phyloP scores from a whole-genome alignment of 768 basidiomycete genomes.

The Piloderma croceum region DNA sequence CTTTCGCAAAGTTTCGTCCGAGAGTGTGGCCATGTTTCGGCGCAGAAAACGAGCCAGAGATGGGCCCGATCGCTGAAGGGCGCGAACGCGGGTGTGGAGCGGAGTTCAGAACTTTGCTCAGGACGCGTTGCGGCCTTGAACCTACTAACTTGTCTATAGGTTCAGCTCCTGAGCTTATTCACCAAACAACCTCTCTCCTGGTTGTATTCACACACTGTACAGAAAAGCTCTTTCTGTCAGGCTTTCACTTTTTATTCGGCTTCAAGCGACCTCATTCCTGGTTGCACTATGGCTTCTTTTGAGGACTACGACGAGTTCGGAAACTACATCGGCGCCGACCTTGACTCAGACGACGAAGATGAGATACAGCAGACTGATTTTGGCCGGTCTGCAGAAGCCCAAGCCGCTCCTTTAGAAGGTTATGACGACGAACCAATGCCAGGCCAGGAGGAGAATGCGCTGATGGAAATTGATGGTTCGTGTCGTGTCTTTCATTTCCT shows the following conservation, averaged over 20 bases:
- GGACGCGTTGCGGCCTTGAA: neutral
- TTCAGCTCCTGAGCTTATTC: no score
- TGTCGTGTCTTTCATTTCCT: no score
- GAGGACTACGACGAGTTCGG: conserved; percentile 92
- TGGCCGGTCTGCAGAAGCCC: conserved; percentile 30
- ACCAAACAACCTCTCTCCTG: neutral
- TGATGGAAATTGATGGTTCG: conserved; percentile 85
- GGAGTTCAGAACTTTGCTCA: conserved; percentile 29
- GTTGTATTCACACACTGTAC: neutral
- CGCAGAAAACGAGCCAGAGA: conserved; percentile 11
- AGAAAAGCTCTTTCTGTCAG: neutral
- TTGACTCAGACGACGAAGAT: conserved; percentile 83
- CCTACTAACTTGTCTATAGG: neutral
- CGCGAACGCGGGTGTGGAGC: conserved; percentile 7
- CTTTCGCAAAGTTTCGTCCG: conserved; percentile 81
- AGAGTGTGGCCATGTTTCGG: conserved; percentile 48
- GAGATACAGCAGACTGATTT: conserved; percentile 50
- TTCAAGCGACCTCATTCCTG: neutral
- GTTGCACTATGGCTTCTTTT: conserved; percentile 44
- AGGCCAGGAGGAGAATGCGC: conserved; percentile 49
- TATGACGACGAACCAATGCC: conserved; percentile 65
- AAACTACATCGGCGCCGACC: conserved; percentile 94
- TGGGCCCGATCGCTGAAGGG: conserved; percentile 1
- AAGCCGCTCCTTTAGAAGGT: conserved; percentile 67
- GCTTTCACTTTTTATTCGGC: neutral